Base-by-base conservation (phyloP, 2,329 filamentous ascomycete genomes). In the Celoporthe dispersa region DNA sequence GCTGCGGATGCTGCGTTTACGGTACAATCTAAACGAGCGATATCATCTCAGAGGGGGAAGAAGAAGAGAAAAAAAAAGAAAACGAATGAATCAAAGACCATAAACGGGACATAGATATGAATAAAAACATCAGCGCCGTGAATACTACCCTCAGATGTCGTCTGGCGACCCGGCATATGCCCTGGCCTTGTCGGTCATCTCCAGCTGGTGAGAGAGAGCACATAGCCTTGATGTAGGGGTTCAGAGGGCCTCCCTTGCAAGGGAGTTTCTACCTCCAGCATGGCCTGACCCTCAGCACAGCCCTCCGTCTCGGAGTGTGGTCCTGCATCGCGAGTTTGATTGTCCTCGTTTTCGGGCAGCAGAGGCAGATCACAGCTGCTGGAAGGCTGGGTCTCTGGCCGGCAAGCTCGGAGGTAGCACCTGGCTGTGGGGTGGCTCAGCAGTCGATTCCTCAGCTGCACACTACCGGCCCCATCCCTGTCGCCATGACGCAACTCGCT, bases 361-460 rank as follows among this genome's bases (percentile, higher is more conserved):
- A 53, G 48, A 53, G n/a, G n/a, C 48, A 53, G n/a, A 53, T 11
- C 48, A 53, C 51, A 53, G 51, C 51, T 53, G 9, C 51, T 28
- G 51, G n/a, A 53, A 28, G 51, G 3, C 28, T 53, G n/a, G n/a
- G n/a, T 55, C 12, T 25, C 14, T 25, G 31, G 57, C 19, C 57
- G 57, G 57, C 16, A 60, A 37, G 22, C 57, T 60, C 31, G 57
- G 57, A n/a, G 57, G 57, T 33, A 35, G 57, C 57, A 25, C 7
- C 31, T 60, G 57, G 57, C 57, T 60, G 19, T n/a, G 57, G 22
- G 2, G 57, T 60, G 57, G 57, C 57, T 60, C 57, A n/a, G 57
- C 33, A 11, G 57, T 19, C 57, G 16, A 33, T 8, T 19, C 12
- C 37, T 22, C 57, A 60, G 57, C 57, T 60, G 57, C 2, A 57